Base-by-base conservation (phyloP, 768 basidiomycete genomes). In the Sarcodon aspratus region DNA sequence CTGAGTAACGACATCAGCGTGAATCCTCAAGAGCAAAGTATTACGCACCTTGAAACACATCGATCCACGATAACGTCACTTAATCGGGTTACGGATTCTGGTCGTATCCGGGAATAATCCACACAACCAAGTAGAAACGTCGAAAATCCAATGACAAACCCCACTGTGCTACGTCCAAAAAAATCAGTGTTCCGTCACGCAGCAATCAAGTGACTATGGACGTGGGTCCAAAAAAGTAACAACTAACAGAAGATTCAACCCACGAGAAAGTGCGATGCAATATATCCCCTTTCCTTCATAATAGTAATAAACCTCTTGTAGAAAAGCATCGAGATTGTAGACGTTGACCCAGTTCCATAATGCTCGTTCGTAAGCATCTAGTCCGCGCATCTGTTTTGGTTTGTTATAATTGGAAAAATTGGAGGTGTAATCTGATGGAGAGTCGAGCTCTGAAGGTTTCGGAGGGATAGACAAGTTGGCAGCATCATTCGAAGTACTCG, bases 291-390 rank as follows among this genome's bases (percentile, higher is more conserved):
- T 96, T 21, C 94, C 93, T 60, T 90, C 85, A 61, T 99, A 99
- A 64, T 98, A 99, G 42, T 75, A 73, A 64, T 99, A 98, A 36
- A 90, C 90, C 54, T 97, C 92, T 65, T 95, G 90, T 31, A 99
- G 67, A 64, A 94, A 99, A 7, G 81, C 82, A 59, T 99, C 96
- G 36, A 99, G 74, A 61, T 99, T 97, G 61, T 92, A 91, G 10
- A 98, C 92, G 61, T 99, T 99, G 51, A 97, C 92, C 96, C 96
- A 99, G 50, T 88, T 86, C 96, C 96, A 99, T 44, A 98, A 65
- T 1, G 96, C 96, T 50, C 81, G 82, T 63, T 99, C 93, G 59
- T 88, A 82, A 10, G 80, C 79, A 58, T 92, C 85, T 42, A 92
- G 62, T 8, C 88, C 85, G 46, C 79, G 75, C 74, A 81, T 76